A percentile compares a stretch with the other conserved stretches of the same genome.
These are phyloP conservation scores for Penicillium sclerotigenum DNA, from an alignment of 2,329 filamentous ascomycete species.

Conservation along the genomic window DNA sequence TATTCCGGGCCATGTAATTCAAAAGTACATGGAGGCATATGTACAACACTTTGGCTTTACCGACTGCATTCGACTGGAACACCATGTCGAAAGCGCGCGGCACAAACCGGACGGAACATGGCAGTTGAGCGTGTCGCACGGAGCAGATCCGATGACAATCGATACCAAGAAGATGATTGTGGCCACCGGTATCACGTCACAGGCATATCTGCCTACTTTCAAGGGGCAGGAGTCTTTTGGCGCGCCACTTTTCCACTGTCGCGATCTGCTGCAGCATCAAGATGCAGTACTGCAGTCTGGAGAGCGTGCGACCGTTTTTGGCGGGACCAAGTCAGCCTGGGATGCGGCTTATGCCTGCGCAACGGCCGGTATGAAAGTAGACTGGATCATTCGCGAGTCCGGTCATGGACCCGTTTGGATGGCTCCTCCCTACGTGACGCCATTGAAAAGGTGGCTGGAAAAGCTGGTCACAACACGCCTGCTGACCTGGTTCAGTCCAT, in stretches of 20 bases:
- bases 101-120: constrained; percentile 41
- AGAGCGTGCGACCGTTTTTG: constrained; percentile 50
- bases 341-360: constrained; percentile 61
- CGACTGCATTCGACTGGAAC: constrained; percentile 50
- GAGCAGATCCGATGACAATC: constrained; percentile 18
- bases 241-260: constrained; percentile 57
- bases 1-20: constrained; percentile 56
- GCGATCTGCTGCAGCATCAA: constrained; percentile 48
- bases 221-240: constrained; percentile 51
- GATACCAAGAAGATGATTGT: constrained; percentile 55
- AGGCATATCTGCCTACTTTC: constrained; percentile 54
- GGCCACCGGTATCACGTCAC: constrained; percentile 60
- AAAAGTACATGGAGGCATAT: constrained; percentile 57
- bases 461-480: constrained; percentile 65
- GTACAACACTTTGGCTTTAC: constrained; percentile 52
- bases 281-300: constrained; percentile 30
- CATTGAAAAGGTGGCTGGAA: constrained; percentile 65
- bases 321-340: constrained; percentile 62
- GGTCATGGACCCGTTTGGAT: constrained; percentile 44
- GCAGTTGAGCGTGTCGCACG: constrained; percentile 25
- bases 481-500: constrained; percentile 71
- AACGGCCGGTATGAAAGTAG: constrained; percentile 49
- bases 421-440: constrained; percentile 56
- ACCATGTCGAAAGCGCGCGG: constrained; percentile 50
- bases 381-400: constrained; percentile 42